Base-by-base conservation (phyloP, 164 flowering plant species). In the Chimonanthus praecox region DNA sequence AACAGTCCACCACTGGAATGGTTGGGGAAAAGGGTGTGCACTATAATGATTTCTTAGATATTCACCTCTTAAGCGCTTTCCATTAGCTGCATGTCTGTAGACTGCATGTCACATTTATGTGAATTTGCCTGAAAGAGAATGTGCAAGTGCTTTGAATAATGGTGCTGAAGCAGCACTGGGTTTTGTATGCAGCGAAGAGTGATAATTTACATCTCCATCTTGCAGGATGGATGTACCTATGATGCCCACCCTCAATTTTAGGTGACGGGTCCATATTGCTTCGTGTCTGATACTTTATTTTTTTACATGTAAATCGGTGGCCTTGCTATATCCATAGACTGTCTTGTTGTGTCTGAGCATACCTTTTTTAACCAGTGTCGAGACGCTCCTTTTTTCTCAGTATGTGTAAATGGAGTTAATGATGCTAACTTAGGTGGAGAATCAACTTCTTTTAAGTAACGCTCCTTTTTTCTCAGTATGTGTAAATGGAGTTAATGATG, bases 141-240 rank as follows among this genome's bases (percentile, higher is more conserved):
- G 33, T 33, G 33, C 33, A 33, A 33, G 33, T 33, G 33, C 33
- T 33, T 33, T 33, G 33, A 33, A 33, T 54, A 54, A 51, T 51
- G 7, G 11, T 50, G 11, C 11, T 6, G 58, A 50, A 54, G 2
- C 0, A 16, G 4, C 16, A 16, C 16, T 11, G 3, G 60, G 60
- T 54, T 54, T 54, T 16, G 8, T 54, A 10, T 54, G 60, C 4
- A 7, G 15, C 0, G 10, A 10, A 16, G 10, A 54, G 18, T 11
- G 65, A 62, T 62, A 18, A 1, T 67, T 58, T 47, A 49, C 47
- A 63, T 69, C 73, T 58, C 54, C 33, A 0, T 54, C 49, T 44
- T 84, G 76, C 88, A 94, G 98, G 98, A 94, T 86, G 95, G 98
- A 20, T 97, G 90, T 83, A 97, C 98, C 72, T 97, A 97, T 51